A percentile compares a stretch with the other conserved stretches of the same genome.
These are phyloP conservation scores for Penicillium sp. DNA, from an alignment of 2,329 filamentous ascomycete species.

Conservation along the genomic window DNA sequence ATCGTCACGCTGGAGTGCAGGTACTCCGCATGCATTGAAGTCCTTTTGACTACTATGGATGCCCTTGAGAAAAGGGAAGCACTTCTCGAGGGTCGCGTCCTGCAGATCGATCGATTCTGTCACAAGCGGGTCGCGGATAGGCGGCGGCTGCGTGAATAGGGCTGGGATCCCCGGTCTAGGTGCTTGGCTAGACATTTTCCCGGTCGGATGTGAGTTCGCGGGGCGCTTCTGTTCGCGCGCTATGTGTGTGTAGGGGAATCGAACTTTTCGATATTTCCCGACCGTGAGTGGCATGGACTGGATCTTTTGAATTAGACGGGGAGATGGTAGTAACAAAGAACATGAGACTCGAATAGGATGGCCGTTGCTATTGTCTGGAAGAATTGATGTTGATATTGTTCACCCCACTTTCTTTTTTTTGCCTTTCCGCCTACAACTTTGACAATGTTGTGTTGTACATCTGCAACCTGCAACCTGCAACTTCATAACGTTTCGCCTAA, in stretches of 20 bases:
- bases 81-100: slow-evolving; percentile 61
- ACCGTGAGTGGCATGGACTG: slow-evolving; percentile 32
- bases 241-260: slow-evolving; percentile 29
- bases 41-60: slow-evolving; percentile 46
- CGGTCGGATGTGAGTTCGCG: neutral
- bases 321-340: neutral
- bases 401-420: slow-evolving; percentile 6
- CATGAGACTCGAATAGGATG: neutral
- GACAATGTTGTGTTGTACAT: neutral
- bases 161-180: slow-evolving; percentile 31
- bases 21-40: slow-evolving; percentile 68
- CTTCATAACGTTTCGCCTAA: neutral
- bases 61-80: slow-evolving; percentile 61
- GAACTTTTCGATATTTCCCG: slow-evolving; percentile 38
- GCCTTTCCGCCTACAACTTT: neutral
- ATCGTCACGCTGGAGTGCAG: slow-evolving; percentile 61
- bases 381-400: slow-evolving; percentile 10
- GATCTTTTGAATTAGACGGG: neutral
- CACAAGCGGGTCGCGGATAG: slow-evolving; percentile 59
- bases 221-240: slow-evolving; percentile 9
- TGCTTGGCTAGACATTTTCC: slow-evolving; percentile 22
- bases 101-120: slow-evolving; percentile 67
- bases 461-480: neutral
- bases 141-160: slow-evolving; percentile 47
- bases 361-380: slow-evolving; percentile 10